Evolutionary conservation across 1,139 yeast genomes (phyloP).

Genomic region (Blastobotrys ciferrii): DNA sequence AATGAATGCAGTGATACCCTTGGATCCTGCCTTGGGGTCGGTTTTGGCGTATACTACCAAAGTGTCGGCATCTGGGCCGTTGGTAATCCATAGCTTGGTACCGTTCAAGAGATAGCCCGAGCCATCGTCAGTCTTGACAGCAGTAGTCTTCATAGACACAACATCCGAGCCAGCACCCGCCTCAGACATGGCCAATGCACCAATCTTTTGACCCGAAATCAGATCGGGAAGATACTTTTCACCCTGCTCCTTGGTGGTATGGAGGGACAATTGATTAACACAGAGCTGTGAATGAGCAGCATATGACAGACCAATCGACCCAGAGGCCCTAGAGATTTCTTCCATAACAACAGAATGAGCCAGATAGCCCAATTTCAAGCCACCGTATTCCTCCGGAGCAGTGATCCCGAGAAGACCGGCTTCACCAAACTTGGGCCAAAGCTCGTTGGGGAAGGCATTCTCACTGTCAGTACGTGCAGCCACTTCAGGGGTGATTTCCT

Average conservation of each 20-base stretch:
- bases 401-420: slow-evolving; percentile 39
- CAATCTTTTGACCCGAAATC: slow-evolving; percentile 34
- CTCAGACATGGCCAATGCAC: slow-evolving; percentile 39
- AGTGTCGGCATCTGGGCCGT: slow-evolving; percentile 38
- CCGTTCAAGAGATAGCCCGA: slow-evolving; percentile 37
- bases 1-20: slow-evolving; percentile 37
- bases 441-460: slow-evolving; percentile 35
- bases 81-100: slow-evolving; percentile 40
- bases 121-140: slow-evolving; percentile 32
- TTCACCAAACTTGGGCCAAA: slow-evolving; percentile 37
- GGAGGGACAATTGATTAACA: slow-evolving; percentile 36
- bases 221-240: slow-evolving; percentile 35
- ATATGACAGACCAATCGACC: slow-evolving; percentile 37
- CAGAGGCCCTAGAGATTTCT: slow-evolving; percentile 35
- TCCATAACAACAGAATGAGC: slow-evolving; percentile 39
- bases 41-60: slow-evolving; percentile 38
- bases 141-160: slow-evolving; percentile 36
- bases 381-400: slow-evolving; percentile 37
- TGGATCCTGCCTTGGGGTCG: slow-evolving; percentile 35
- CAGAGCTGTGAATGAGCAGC: slow-evolving; percentile 39
- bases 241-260: slow-evolving; percentile 32
- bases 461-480: slow-evolving; percentile 33
- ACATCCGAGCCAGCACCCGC: slow-evolving; percentile 39
- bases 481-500: slow-evolving; percentile 32
- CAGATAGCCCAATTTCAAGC: slow-evolving; percentile 35